phyloP scores from a whole-genome alignment of 805 yeast genomes.

The Naumovozyma dairenensis region DNA sequence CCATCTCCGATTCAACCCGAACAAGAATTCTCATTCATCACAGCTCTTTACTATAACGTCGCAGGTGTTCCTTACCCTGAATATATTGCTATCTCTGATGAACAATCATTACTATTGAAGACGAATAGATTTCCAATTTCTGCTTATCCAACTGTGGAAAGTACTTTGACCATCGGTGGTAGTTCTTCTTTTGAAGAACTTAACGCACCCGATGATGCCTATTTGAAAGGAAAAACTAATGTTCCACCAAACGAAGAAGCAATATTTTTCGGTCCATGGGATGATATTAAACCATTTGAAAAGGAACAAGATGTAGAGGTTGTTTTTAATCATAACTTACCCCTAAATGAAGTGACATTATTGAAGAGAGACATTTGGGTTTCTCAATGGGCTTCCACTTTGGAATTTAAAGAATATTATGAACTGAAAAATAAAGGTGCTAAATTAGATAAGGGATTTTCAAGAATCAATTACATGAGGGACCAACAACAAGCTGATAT shows the following conservation, averaged over 20 bases:
- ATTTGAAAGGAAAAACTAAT: constrained; percentile 29
- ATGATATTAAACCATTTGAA: constrained; percentile 35
- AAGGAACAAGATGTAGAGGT: constrained; percentile 42
- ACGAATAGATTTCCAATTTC: constrained; percentile 49
- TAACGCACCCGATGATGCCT: constrained; percentile 12
- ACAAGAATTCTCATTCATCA: constrained; percentile 37
- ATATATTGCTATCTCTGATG: constrained; percentile 45
- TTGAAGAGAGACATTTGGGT: constrained; percentile 76
- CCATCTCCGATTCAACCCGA: constrained; percentile 64
- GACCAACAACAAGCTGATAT: constrained; percentile 1
- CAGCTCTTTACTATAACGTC: constrained; percentile 41
- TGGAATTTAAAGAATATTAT: constrained; percentile 77
- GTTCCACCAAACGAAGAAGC: constrained; percentile 7
- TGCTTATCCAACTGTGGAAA: constrained; percentile 52
- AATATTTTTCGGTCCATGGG: constrained; percentile 50
- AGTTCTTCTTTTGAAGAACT: constrained; percentile 15
- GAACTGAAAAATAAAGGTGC: constrained; percentile 74
- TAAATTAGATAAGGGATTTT: constrained; percentile 55
- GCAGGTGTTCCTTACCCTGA: constrained; percentile 54
- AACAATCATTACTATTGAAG: constrained; percentile 48
- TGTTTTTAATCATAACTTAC: constrained; percentile 53
- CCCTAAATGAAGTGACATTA: constrained; percentile 50
- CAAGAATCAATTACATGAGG: constrained; percentile 67
- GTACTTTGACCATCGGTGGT: constrained; percentile 34
- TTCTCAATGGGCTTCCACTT: constrained; percentile 68